Conservation (phyloP, 768 basidiomycete genomes). For the Auriscalpium vulgare region DNA sequence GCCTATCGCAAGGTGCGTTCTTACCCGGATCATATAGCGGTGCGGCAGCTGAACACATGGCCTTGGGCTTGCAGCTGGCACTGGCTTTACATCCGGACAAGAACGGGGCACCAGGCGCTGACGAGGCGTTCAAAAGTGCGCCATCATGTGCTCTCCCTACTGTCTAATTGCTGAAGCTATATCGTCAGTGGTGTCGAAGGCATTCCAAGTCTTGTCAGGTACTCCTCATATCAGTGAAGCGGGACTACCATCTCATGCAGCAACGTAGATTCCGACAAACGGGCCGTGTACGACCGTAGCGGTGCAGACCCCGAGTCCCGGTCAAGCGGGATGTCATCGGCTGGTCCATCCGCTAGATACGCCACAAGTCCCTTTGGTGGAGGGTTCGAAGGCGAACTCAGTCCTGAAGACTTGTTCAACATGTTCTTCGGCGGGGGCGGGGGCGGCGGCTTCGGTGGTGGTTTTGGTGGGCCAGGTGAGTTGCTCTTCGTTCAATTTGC, state of each 20-base stretch:
- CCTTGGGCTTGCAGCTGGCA: constrained; percentile 50
- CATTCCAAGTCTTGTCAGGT: constrained; percentile 92
- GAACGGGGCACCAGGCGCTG: constrained; percentile 96
- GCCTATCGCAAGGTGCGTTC: constrained; percentile 85
- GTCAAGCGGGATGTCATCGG: constrained; percentile 52
- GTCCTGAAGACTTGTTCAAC: constrained; percentile 94
- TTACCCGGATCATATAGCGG: neutral
- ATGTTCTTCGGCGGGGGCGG: constrained; percentile 91
- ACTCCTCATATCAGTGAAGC: constrained; percentile 7
- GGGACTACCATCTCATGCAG: neutral
- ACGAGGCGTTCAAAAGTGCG: constrained; percentile 94
- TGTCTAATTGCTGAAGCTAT: constrained; percentile 7
- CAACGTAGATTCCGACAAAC: constrained; percentile 71
- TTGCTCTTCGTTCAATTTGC: neutral
- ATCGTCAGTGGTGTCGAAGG: constrained; percentile 86
- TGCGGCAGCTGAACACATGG: neutral
- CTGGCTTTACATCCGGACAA: constrained; percentile 87
- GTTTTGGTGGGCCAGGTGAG: constrained; percentile 46
- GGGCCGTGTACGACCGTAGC: constrained; percentile 75
- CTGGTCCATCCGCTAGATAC: constrained; percentile 39
- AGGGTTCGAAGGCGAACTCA: constrained; percentile 76
- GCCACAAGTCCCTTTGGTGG: constrained; percentile 38
- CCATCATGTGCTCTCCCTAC: constrained; percentile 3
- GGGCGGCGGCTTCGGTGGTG: constrained; percentile 37
- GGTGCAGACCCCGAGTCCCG: constrained; percentile 88